Base-by-base conservation (phyloP, 2,329 filamentous ascomycete genomes). In the Blastomyces parvus region DNA sequence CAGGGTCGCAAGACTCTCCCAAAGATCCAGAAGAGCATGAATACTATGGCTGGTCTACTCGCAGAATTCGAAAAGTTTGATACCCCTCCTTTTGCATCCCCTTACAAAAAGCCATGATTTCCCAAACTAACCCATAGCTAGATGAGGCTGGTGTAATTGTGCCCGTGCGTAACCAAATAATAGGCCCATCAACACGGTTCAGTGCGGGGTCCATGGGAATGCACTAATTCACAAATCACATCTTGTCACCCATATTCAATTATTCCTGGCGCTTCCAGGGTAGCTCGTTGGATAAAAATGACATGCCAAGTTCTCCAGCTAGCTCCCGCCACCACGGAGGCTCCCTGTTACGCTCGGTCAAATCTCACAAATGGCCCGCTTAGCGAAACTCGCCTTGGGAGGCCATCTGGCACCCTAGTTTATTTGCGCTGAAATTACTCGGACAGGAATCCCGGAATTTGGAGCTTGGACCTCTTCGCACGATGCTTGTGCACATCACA, bases 11-110 rank as follows among this genome's bases (percentile, higher is more conserved):
- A 56, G 36, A 40, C 14, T 36, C 11, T 48, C 25, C 70, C 73
- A 68, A 76, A 69, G 64, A 60, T 67, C 38, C 69, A 68, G 30
- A 65, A 64, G 14, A 59, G 59, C 13, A 70, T 67, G 42, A 69
- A 74, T 63, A 38, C 36, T 38, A 67, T 76, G 53, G 64, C 66
- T 19, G 70, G 68, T 44, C 36, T 74, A 14, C 65, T 76, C 27
- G 65, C 67, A n/a, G 70, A 73, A n/a, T 74, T 76, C 63, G 59
- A 69, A 9, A 70, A 59, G 67, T 60, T 40, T 48, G 33, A 13
- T 14, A 30, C 27, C 27, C 27, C 46, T 27, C n/a, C 22, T 58
- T 14, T 17, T 27, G 27, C 30, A 30, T 19, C 5, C 40, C 42
- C 14, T 30, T 27, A 30, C 13, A 17, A 52, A 58, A 59, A 7